Base-by-base conservation (phyloP, 441 rosid species). In the Melastoma candidum region DNA sequence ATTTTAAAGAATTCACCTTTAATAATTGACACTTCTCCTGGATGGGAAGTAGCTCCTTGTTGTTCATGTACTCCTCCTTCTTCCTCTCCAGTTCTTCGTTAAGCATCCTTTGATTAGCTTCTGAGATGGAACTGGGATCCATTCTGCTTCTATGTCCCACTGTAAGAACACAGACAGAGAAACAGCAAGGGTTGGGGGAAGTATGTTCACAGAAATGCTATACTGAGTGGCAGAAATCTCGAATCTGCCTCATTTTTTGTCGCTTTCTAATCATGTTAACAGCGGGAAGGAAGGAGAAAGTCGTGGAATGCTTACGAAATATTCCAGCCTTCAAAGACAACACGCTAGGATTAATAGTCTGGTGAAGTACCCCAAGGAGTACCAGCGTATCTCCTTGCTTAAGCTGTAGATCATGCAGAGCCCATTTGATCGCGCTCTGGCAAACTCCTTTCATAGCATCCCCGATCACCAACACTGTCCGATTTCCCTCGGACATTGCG, bases 391-490 rank as follows among this genome's bases (percentile, higher is more conserved):
- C 87, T 56, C 83, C 76, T 3, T 78, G 63, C 52, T 77, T 70
- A 46, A 81, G 77, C 44, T 72, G 58, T 39, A 73, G 68, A 61
- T 69, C 71, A 2, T 49, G 29, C 46, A 74, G 50, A 44, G 76
- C 68, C 73, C 70, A 65, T 59, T 32, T 26, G 41, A 78, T 51
- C 39, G 77, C 62, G 26, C 70, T 61, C 11, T 65, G 60, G 60
- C 56, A 71, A 32, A 68, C 59, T 12, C 73, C 80, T 74, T 46
- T 58, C 1, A 80, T 64, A 54, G 77, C 78, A 56, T 83, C 92
- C 47, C 66, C 74, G 63, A 80, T 71, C 75, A 78, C 81, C 77
- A 73, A 73, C 69, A 81, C 83, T 50, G 74, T 71, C 58, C 75
- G 77, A 47, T 24, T 69, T 29, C 5, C 5, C 36, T 29, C 36